phyloP scores from a whole-genome alignment of 306 rosid species.

The Hippophae tibetana region DNA sequence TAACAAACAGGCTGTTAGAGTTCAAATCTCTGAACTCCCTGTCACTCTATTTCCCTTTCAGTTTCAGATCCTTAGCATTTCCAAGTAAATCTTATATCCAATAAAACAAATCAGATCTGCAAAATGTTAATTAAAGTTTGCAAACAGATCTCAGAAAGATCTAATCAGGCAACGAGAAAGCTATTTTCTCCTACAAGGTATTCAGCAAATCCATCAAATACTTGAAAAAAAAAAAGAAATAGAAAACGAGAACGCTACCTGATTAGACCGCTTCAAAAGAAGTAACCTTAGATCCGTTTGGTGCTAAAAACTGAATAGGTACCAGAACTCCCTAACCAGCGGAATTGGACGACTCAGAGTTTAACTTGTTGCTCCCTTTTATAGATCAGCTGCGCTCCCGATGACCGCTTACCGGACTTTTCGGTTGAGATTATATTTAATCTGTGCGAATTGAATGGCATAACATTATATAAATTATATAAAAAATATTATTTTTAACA shows the following conservation, averaged over 20 bases:
- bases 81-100: not conserved
- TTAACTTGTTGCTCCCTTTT: conserved; percentile 14
- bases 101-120: conserved; percentile 34
- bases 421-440: conserved; percentile 7
- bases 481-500: no score
- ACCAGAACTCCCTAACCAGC: not conserved
- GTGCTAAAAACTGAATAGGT: no score
- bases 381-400: conserved; percentile 20
- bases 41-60: not conserved
- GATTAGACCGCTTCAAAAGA: not conserved
- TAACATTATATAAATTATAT: no score
- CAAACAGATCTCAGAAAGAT: not conserved
- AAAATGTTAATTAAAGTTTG: not conserved
- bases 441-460: no score
- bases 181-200: not conserved
- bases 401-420: conserved; percentile 37
- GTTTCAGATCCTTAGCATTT: conserved; percentile 6
- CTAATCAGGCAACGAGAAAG: no score
- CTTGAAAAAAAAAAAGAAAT: no score
- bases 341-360: not conserved
- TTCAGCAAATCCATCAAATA: not conserved
- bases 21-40: no score
- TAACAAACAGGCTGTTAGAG: no score
- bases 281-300: not conserved
- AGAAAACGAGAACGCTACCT: not conserved